Evolutionary conservation across 768 basidiomycete genomes (phyloP).

Genomic region (Trametes sanguinea): DNA sequence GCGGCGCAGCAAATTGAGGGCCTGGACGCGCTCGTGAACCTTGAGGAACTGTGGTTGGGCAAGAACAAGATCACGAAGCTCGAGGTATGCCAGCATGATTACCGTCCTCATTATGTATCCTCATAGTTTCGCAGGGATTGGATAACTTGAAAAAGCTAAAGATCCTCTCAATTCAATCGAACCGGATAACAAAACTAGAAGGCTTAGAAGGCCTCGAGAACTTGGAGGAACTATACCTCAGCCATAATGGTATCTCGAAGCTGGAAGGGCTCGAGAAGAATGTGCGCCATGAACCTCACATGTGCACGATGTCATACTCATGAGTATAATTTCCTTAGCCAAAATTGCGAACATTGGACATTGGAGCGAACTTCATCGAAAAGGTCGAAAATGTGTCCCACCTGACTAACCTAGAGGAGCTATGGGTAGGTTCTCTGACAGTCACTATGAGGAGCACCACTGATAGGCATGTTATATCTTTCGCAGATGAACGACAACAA

Average conservation of each 20-base stretch:
- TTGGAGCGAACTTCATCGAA: conserved; percentile 82
- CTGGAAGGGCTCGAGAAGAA: conserved; percentile 87
- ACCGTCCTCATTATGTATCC: neutral
- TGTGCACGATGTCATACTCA: neutral
- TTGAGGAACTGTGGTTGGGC: conserved; percentile 95
- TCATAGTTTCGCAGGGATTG: conserved; percentile 57
- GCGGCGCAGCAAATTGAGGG: conserved; percentile 80
- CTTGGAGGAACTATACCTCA: conserved; percentile 90
- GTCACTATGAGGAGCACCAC: neutral
- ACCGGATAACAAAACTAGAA: conserved; percentile 88
- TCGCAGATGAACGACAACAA: conserved; percentile 84
- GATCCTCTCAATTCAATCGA: conserved; percentile 91
- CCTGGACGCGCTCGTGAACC: conserved; percentile 72
- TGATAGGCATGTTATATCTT: neutral
- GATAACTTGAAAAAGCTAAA: conserved; percentile 67
- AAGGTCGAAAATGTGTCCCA: conserved; percentile 83
- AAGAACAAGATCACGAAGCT: conserved; percentile 95
- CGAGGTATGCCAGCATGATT: conserved; percentile 52
- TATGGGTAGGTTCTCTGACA: conserved; percentile 68
- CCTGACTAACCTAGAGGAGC: conserved; percentile 76
- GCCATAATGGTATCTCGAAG: conserved; percentile 86
- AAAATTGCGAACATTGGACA: conserved; percentile 83
- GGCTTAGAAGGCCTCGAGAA: conserved; percentile 68
- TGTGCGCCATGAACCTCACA: conserved; percentile 43
- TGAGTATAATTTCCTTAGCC: conserved; percentile 32